phyloP scores from a whole-genome alignment of 2,329 filamentous ascomycete genomes.

The Tolypocladium ovalisporum region DNA sequence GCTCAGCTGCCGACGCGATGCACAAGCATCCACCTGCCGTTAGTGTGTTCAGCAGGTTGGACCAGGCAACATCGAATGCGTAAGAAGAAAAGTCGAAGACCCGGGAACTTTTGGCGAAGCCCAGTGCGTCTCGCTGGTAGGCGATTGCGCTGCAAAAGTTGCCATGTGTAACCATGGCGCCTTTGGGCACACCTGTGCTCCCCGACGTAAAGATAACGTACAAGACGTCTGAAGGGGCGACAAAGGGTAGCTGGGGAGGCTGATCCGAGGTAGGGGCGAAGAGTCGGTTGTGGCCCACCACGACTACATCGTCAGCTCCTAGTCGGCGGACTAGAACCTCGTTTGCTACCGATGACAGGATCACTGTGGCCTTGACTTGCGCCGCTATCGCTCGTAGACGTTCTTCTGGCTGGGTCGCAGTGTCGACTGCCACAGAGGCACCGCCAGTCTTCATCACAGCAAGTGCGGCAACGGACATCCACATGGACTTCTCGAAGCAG shows the following conservation, averaged over 20 bases:
- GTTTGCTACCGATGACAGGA: conserved; percentile 7
- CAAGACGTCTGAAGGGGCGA: conserved; percentile 1
- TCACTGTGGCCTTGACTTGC: conserved; percentile 4
- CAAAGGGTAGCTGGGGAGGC: not conserved
- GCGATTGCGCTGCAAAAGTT: conserved; percentile 4
- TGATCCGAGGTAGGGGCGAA: not conserved
- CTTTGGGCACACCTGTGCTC: conserved; percentile 14
- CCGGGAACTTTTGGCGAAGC: conserved; percentile 1
- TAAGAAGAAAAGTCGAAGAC: conserved; percentile 8
- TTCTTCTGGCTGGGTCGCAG: conserved; percentile 5
- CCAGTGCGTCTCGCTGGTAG: conserved; percentile 4
- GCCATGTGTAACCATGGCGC: conserved; percentile 10
- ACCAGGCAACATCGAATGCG: conserved; percentile 5
- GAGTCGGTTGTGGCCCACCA: not conserved
- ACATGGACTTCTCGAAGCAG: conserved; percentile 13
- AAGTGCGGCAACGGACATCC: conserved; percentile 11
- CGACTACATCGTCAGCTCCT: not conserved
- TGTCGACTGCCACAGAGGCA: conserved; percentile 15
- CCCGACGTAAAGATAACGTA: conserved; percentile 16
- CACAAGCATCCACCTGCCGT: conserved; percentile 2
- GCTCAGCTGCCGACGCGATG: conserved; percentile 6
- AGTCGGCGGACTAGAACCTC: conserved; percentile 1
- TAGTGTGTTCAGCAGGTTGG: conserved; percentile 1
- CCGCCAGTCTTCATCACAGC: conserved; percentile 11
- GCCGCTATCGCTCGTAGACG: conserved; percentile 7